Evolutionary conservation across 768 basidiomycete species (phyloP).

Genomic region (Leccinum olivaceopallidum): DNA sequence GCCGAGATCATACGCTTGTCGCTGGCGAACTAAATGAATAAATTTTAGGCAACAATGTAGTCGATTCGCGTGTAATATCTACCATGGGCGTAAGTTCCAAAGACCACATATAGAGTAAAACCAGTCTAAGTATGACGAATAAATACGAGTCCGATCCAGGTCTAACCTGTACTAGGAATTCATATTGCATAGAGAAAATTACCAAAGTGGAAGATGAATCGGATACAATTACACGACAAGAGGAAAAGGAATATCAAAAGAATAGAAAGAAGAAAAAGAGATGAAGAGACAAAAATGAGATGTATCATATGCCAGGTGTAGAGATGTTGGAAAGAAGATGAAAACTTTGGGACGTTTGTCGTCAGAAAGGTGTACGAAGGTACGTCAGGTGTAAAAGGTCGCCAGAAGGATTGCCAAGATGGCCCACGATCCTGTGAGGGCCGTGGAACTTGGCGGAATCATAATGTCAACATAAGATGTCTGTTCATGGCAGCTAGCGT

Average conservation of each 20-base stretch:
- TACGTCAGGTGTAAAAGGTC: neutral
- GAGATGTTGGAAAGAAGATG: neutral
- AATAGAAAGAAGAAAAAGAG: neutral
- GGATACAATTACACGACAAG: slow-evolving; percentile 15
- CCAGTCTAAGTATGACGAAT: slow-evolving; percentile 13
- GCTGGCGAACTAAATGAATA: too few relatives aligned
- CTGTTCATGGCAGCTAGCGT: neutral
- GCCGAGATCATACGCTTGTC: too few relatives aligned
- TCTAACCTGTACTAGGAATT: slow-evolving; percentile 8
- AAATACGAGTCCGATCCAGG: slow-evolving; percentile 11
- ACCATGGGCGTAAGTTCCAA: neutral
- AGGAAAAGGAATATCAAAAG: slow-evolving; percentile 1
- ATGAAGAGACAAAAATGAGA: neutral
- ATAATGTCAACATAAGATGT: neutral
- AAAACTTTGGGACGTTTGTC: neutral
- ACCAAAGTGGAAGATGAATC: neutral
- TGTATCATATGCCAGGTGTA: neutral
- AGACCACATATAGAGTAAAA: slow-evolving; percentile 4
- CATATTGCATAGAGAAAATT: slow-evolving; percentile 3
- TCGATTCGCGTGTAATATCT: slow-evolving; percentile 11
- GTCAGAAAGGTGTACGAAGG: neutral
- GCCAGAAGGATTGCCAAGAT: neutral
- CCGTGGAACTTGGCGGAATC: neutral
- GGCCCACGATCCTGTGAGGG: slow-evolving; percentile 1
- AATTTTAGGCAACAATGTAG: neutral